Evolutionary conservation across 2,329 filamentous ascomycete genomes (phyloP).

Genomic region (Zalaria sp.): DNA sequence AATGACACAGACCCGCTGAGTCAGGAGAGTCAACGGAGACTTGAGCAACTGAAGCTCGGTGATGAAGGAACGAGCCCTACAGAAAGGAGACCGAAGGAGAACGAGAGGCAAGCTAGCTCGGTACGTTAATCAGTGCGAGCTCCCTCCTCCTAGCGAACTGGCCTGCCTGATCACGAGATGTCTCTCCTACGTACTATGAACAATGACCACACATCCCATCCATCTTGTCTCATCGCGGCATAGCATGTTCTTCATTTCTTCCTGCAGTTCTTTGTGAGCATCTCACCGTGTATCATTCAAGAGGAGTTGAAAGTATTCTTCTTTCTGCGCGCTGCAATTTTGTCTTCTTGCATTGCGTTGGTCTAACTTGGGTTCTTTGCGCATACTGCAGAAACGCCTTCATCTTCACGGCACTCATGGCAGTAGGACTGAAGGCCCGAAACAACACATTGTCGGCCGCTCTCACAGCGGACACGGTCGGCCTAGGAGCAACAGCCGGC

Average conservation of each 20-base stretch:
- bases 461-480: not conserved
- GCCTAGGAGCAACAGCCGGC: not conserved
- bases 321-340: not conserved
- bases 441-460: not conserved
- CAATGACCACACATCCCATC: too few species aligned
- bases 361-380: not conserved
- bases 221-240: not conserved
- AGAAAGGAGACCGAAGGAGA: conserved; percentile 33
- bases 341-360: not conserved
- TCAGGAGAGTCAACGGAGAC: conserved; percentile 25
- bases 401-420: not conserved
- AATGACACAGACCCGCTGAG: conserved; percentile 64
- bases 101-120: conserved; percentile 18
- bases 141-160: not conserved
- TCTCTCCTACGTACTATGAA: too few species aligned
- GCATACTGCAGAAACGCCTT: not conserved
- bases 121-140: conserved; percentile 19
- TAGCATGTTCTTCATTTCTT: not conserved
- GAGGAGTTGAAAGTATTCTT: not conserved
- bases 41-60: conserved; percentile 82
- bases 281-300: not conserved
- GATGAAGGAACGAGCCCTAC: conserved; percentile 40
- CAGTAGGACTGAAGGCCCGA: not conserved
- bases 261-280: not conserved
- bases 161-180: not conserved